phyloP scores from a whole-genome alignment of 331 rosid genomes.

The Quercus phellos region DNA sequence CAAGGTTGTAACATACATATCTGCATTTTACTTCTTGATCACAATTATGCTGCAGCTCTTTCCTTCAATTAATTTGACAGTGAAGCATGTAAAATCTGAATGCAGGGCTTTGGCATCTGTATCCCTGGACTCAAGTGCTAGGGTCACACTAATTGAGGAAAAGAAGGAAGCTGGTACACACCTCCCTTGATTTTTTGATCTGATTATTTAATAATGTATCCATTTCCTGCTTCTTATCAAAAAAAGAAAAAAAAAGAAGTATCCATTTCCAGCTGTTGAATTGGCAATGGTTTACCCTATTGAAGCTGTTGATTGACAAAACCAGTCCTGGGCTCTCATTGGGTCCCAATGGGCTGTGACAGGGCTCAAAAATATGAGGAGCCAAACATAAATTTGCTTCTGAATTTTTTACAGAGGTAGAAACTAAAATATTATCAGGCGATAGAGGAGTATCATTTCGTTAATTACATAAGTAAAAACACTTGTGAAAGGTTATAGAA shows the following conservation, averaged over 20 bases:
- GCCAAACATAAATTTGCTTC: no score
- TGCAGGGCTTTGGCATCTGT: constrained; percentile 75
- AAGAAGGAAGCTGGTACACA: constrained; percentile 51
- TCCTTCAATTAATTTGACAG: constrained; percentile 2
- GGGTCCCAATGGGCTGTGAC: no score
- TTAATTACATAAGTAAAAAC: no score
- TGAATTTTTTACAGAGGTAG: no score
- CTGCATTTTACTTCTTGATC: not conserved
- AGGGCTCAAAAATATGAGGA: no score
- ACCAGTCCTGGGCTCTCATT: no score
- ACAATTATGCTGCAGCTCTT: not conserved
- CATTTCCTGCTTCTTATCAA: not conserved
- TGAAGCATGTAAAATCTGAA: constrained; percentile 18
- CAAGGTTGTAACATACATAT: constrained; percentile 52
- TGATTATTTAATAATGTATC: not conserved
- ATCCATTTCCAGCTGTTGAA: not conserved
- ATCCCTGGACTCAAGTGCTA: constrained; percentile 77
- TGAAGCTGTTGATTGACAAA: not conserved
- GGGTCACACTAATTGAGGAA: constrained; percentile 58
- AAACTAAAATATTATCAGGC: no score
- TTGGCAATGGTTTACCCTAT: constrained; percentile 6
- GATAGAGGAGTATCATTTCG: no score
- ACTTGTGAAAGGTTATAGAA: no score
- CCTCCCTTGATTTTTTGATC: constrained; percentile 2
- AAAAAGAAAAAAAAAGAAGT: no score